Base-by-base conservation (phyloP, 192 early-diverging fungal genomes). In the Coemansia sp. region DNA sequence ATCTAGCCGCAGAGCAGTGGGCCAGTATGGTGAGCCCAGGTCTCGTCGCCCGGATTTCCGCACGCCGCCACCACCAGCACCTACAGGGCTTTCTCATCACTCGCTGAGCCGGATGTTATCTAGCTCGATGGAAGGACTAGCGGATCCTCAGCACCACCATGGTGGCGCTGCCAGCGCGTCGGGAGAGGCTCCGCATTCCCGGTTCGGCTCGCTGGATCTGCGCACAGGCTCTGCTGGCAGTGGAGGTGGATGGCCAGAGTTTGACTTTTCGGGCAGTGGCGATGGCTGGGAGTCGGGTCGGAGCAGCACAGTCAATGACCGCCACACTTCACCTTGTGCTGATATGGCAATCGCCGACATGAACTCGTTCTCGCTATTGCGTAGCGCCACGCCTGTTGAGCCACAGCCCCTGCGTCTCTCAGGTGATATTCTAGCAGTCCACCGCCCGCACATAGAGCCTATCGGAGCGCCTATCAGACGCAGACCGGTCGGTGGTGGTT, bases 381-480 rank as follows among this genome's bases (percentile, higher is more conserved):
- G 72, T 29, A 69, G 68, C 10, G 66, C 50, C 10, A 74, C 80
- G 58, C 75, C 80, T 5, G 72, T 66, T 12, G 80, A 77, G 58
- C 71, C 70, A 58, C 65, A 62, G 17, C 66, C 67, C 39, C 69
- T 46, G 19, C 58, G 73, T 15, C 68, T 82, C 44, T 74, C 74
- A 17, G 62, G 69, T 36, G 79, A 76, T 6, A 58, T 82, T 27
- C 70, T 76, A 9, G 68, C 74, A 14, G 19, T 50, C 11, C 74
- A 68, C 41, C 76, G 76, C 5, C 75, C 80, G 25, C 62, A 68
- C 32, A 69, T 82, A 31, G 80, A 76, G 27, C 80, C 80, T 3
- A 82, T 82, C 21, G 80, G 80, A 5, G 80, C 80, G 4, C 80
- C 80, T 8, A 48, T 51, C 32, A 63, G 72, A 46, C 45, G 64